phyloP scores from a whole-genome alignment of 345 rosid species.

The Populus nigra region DNA sequence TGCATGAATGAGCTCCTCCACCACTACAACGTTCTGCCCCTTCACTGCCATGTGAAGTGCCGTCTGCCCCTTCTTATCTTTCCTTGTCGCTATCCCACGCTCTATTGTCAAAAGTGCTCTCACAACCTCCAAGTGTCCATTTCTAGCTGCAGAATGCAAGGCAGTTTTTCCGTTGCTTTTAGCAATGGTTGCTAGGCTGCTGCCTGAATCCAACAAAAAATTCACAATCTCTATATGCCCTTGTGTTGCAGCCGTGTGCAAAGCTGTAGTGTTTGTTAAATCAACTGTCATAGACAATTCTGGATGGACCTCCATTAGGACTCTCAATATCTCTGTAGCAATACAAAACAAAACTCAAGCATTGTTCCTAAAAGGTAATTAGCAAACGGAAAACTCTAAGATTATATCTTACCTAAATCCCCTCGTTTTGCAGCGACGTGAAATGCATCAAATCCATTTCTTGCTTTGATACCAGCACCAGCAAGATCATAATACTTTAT shows the following conservation, averaged over 20 bases:
- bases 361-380: not conserved
- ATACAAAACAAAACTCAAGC: not conserved
- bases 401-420: slow-evolving; percentile 52
- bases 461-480: slow-evolving; percentile 76
- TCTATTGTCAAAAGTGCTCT: slow-evolving; percentile 59
- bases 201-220: slow-evolving; percentile 66
- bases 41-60: slow-evolving; percentile 96
- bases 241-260: slow-evolving; percentile 87
- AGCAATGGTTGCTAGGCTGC: slow-evolving; percentile 77
- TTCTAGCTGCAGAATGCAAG: slow-evolving; percentile 86
- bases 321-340: slow-evolving; percentile 58
- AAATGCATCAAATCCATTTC: slow-evolving; percentile 91
- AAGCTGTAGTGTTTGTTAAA: slow-evolving; percentile 74
- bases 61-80: slow-evolving; percentile 90
- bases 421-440: slow-evolving; percentile 98
- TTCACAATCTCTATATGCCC: slow-evolving; percentile 80
- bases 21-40: slow-evolving; percentile 68
- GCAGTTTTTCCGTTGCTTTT: slow-evolving; percentile 92
- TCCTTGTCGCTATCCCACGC: slow-evolving; percentile 53
- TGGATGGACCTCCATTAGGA: slow-evolving; percentile 69
- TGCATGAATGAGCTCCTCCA: slow-evolving; percentile 59
- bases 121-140: slow-evolving; percentile 75
- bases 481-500: slow-evolving; percentile 68
- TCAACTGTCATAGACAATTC: slow-evolving; percentile 93
- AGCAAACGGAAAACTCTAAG: too few species aligned